phyloP scores from a whole-genome alignment of 2,329 filamentous ascomycete species.

The Claviceps capensis region DNA sequence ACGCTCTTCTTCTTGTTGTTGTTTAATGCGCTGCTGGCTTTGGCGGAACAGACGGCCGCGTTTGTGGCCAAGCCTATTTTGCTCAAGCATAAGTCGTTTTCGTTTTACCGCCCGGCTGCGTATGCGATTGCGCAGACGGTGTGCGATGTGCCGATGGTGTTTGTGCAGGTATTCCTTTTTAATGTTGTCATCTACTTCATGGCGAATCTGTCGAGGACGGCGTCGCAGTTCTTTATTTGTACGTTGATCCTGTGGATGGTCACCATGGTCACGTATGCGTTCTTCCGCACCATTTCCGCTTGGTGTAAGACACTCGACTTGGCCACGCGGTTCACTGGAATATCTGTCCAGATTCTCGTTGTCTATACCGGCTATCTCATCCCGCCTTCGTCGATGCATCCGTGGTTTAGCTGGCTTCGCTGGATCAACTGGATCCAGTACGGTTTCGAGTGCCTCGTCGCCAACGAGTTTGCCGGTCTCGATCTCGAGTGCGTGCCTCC shows the following conservation, averaged over 20 bases:
- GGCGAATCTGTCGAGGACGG: constrained; percentile 51
- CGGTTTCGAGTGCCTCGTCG: constrained; percentile 51
- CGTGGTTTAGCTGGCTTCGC: constrained; percentile 53
- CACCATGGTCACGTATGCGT: constrained; percentile 41
- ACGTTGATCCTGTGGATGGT: constrained; percentile 46
- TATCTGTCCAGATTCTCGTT: constrained; percentile 47
- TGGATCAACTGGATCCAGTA: constrained; percentile 59
- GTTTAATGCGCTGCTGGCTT: constrained; percentile 51
- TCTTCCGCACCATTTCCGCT: constrained; percentile 47
- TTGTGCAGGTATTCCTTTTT: constrained; percentile 52
- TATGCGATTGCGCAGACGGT: constrained; percentile 44
- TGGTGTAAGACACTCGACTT: constrained; percentile 47
- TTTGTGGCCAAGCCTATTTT: constrained; percentile 52
- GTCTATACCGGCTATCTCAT: constrained; percentile 57
- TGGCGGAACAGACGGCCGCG: constrained; percentile 57
- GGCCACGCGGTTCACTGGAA: constrained; percentile 43
- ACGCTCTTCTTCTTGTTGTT: constrained; percentile 37
- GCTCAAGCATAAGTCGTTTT: constrained; percentile 57
- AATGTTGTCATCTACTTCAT: constrained; percentile 67
- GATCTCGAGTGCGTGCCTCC: constrained; percentile 43
- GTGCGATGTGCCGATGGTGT: constrained; percentile 46
- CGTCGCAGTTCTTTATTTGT: constrained; percentile 55
- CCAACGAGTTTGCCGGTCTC: constrained; percentile 47
- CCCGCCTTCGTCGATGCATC: constrained; percentile 38
- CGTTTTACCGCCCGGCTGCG: constrained; percentile 48